Evolutionary conservation across 2,329 filamentous ascomycete species (phyloP).

Genomic region (Alternaria sp.): DNA sequence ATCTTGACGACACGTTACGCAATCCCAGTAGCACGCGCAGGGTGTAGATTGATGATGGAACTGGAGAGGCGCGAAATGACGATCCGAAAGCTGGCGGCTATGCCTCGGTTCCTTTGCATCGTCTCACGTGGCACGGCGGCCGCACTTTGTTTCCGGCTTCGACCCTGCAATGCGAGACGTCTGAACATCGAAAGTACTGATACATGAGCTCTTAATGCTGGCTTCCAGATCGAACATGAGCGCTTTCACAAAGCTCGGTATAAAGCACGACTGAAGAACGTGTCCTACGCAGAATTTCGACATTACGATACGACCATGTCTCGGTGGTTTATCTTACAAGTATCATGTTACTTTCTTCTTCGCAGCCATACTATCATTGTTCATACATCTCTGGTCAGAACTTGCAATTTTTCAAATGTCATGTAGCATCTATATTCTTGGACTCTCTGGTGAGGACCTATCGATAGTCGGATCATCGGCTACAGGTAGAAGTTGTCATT

Average conservation of each 20-base stretch:
- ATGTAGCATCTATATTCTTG: too few relatives aligned
- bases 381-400: too few relatives aligned
- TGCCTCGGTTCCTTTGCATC: constrained; percentile 26
- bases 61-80: constrained; percentile 26
- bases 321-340: not conserved
- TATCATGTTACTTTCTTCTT: not conserved
- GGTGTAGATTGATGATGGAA: constrained; percentile 14
- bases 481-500: too few relatives aligned
- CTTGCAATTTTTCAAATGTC: too few relatives aligned
- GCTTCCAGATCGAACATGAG: too few relatives aligned
- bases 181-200: not conserved
- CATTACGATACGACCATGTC: not conserved
- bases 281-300: not conserved
- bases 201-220: not conserved
- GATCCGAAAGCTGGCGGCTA: constrained; percentile 26
- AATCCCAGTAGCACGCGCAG: constrained; percentile 26
- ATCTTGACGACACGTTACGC: constrained; percentile 63
- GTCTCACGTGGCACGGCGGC: constrained; percentile 18
- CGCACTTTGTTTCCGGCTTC: constrained; percentile 16
- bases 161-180: constrained; percentile 15
- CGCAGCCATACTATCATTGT: not conserved
- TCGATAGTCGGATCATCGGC: too few relatives aligned
- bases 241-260: not conserved
- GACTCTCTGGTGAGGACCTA: too few relatives aligned
- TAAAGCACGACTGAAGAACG: not conserved